phyloP scores from a whole-genome alignment of 1,284 basidiomycete genomes.

The Ceratobasidium sp. region DNA sequence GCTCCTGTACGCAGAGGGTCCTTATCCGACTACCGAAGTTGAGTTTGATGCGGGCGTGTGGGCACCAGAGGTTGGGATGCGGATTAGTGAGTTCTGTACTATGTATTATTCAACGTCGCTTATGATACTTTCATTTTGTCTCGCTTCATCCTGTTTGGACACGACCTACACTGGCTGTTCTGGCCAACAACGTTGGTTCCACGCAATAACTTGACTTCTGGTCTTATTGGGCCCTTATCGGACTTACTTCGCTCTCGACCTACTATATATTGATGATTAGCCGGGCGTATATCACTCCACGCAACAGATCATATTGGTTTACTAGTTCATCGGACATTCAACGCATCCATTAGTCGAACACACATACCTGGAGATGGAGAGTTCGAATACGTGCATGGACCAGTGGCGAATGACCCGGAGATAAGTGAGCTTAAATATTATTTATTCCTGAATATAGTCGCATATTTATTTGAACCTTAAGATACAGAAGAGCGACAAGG shows the following conservation, averaged over 20 bases:
- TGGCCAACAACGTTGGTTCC: no score
- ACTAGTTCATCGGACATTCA: constrained; percentile 93
- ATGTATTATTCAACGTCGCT: constrained; percentile 11
- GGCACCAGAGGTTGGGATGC: constrained; percentile 87
- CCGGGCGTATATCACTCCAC: constrained; percentile 85
- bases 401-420: constrained; percentile 77
- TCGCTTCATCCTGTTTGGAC: background rate
- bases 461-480: constrained; percentile 45
- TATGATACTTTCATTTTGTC: constrained; percentile 23
- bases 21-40: constrained; percentile 79
- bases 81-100: constrained; percentile 74
- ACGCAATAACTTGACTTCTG: no score
- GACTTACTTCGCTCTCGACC: background rate
- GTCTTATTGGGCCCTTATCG: no score
- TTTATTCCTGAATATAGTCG: constrained; percentile 41
- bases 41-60: constrained; percentile 87
- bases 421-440: constrained; percentile 56
- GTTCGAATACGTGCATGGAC: constrained; percentile 88
- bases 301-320: constrained; percentile 95
- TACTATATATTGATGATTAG: constrained; percentile 52
- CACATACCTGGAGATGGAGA: constrained; percentile 78
- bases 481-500: constrained; percentile 47
- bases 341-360: constrained; percentile 92
- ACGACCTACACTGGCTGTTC: no score
- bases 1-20: constrained; percentile 81